A percentile compares a stretch with the other conserved stretches of the same genome.
Evolutionary conservation across 2,329 filamentous ascomycete species (phyloP).

Genomic region (Colletotrichum abscissum): DNA sequence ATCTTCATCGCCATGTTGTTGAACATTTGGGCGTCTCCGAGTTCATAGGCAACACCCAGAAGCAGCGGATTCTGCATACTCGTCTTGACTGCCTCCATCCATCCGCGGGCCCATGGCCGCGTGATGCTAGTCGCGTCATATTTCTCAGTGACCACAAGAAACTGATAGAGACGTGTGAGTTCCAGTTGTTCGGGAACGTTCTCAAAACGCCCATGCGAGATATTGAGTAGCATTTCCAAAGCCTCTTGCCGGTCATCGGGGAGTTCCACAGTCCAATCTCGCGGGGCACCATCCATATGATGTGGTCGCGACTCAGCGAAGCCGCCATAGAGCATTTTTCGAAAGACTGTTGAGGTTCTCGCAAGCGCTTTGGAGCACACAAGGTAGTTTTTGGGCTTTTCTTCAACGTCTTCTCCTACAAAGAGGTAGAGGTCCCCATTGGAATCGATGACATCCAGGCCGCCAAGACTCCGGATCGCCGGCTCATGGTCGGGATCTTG

Average conservation of each 20-base stretch:
- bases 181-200: constrained; percentile 39
- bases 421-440: constrained; percentile 7
- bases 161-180: constrained; percentile 40
- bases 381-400: constrained; percentile 32
- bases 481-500: constrained; percentile 2
- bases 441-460: background rate
- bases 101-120: constrained; percentile 39
- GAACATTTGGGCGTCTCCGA: constrained; percentile 42
- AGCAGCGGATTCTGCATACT: constrained; percentile 37
- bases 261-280: constrained; percentile 43
- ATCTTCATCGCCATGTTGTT: constrained; percentile 38
- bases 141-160: constrained; percentile 45
- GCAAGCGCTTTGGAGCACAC: constrained; percentile 43
- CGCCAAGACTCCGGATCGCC: background rate
- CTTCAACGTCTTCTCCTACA: background rate
- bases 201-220: constrained; percentile 44
- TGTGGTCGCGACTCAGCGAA: constrained; percentile 40
- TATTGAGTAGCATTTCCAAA: constrained; percentile 43
- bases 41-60: constrained; percentile 46
- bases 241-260: constrained; percentile 45
- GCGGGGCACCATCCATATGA: background rate
- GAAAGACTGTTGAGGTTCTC: constrained; percentile 42
- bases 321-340: constrained; percentile 42
- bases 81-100: constrained; percentile 36
- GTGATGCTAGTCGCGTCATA: constrained; percentile 43